Evolutionary conservation across 805 yeast species (phyloP).

Genomic region (Isabelozyma pseudorhagii): DNA sequence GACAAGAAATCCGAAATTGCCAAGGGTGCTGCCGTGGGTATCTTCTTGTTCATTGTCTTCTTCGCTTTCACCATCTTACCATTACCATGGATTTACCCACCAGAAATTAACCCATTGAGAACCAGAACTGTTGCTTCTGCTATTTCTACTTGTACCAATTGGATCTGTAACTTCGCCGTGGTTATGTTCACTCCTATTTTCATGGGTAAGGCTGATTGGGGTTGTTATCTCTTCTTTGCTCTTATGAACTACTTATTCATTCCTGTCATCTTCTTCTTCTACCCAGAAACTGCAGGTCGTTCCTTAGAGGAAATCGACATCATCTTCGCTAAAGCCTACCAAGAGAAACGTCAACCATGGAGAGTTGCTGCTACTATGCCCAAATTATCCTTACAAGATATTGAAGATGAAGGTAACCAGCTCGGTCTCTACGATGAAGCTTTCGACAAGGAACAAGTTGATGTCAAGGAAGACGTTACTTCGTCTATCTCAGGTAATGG

Average conservation of each 20-base stretch:
- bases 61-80: slow-evolving; percentile 55
- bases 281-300: slow-evolving; percentile 78
- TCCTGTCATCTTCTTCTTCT: slow-evolving; percentile 57
- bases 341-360: no score
- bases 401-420: no score
- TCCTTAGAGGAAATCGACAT: slow-evolving; percentile 69
- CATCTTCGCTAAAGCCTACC: slow-evolving; percentile 13
- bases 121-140: slow-evolving; percentile 55
- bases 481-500: no score
- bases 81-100: slow-evolving; percentile 62
- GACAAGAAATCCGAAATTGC: slow-evolving; percentile 23
- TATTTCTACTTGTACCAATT: slow-evolving; percentile 55
- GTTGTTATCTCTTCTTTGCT: slow-evolving; percentile 69
- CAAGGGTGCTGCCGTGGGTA: slow-evolving; percentile 68
- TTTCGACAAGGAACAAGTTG: no score
- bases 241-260: slow-evolving; percentile 53
- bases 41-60: slow-evolving; percentile 46
- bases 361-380: no score
- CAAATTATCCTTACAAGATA: no score
- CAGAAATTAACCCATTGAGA: slow-evolving; percentile 56
- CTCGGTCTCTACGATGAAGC: no score
- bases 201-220: slow-evolving; percentile 49
- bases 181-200: slow-evolving; percentile 62
- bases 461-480: no score
- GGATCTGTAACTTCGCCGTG: slow-evolving; percentile 57